These are phyloP conservation scores for Madurella fahalii DNA, from an alignment of 2,329 filamentous ascomycete species.

Conservation along the genomic window DNA sequence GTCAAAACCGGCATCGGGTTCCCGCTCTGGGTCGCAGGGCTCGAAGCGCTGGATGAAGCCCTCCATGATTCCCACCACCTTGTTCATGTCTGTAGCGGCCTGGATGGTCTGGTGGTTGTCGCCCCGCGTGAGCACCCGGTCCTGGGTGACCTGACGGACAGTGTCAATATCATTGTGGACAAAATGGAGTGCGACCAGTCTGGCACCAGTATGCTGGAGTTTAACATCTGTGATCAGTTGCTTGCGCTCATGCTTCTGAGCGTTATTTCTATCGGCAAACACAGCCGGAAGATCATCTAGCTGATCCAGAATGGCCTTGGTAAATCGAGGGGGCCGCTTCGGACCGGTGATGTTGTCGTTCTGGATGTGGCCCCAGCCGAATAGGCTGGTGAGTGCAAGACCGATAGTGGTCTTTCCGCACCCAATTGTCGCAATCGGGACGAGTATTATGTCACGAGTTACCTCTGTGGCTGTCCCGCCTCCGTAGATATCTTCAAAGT, in stretches of 20 bases:
- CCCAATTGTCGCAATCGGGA: slow-evolving; percentile 87
- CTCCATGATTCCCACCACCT: slow-evolving; percentile 90
- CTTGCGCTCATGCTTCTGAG: slow-evolving; percentile 78
- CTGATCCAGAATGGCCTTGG: slow-evolving; percentile 61
- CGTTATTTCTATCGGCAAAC: slow-evolving; percentile 91
- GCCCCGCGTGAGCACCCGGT: slow-evolving; percentile 76
- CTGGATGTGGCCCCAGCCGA: slow-evolving; percentile 88
- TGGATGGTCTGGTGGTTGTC: slow-evolving; percentile 99
- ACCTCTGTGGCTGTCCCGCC: slow-evolving; percentile 44
- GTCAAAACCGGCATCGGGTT: slow-evolving; percentile 82
- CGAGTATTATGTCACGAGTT: slow-evolving; percentile 69
- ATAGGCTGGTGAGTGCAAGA: slow-evolving; percentile 74
- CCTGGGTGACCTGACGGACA: slow-evolving; percentile 70
- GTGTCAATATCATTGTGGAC: slow-evolving; percentile 72
- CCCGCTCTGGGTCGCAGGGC: slow-evolving; percentile 58
- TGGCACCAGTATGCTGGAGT: slow-evolving; percentile 57
- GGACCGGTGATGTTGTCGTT: slow-evolving; percentile 89
- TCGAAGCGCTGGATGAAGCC: slow-evolving; percentile 87
- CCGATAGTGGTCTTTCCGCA: slow-evolving; percentile 96
- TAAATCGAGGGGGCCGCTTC: slow-evolving; percentile 73
- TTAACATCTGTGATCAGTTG: slow-evolving; percentile 81
- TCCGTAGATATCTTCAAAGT: slow-evolving; percentile 59
- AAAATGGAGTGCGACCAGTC: slow-evolving; percentile 83
- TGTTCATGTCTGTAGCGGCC: slow-evolving; percentile 66
- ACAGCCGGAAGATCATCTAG: slow-evolving; percentile 67